A percentile compares a stretch with the other conserved stretches of the same genome.
Conservation (phyloP, 2,329 filamentous ascomycete species). For the Aspergillus sp. region DNA sequence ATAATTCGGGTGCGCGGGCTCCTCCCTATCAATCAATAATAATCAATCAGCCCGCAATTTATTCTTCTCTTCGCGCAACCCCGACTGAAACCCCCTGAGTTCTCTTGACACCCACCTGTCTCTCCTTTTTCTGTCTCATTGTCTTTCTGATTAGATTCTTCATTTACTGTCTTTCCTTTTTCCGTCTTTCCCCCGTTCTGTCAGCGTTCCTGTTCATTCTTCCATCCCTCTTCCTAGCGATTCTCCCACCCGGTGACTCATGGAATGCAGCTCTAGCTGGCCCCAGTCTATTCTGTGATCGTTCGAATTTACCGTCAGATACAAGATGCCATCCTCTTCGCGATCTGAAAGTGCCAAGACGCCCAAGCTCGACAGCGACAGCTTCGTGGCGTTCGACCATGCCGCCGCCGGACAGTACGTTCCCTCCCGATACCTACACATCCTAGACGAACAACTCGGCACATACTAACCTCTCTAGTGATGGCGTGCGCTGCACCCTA, state of each 20-base stretch:
- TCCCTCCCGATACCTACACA: not conserved
- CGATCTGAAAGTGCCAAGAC: conserved; percentile 32
- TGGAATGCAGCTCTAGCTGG: not conserved
- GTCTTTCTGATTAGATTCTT: too few species aligned
- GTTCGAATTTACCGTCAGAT: not conserved
- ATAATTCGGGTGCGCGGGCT: too few species aligned
- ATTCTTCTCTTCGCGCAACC: too few species aligned
- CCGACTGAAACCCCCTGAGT: too few species aligned
- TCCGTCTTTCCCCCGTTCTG: too few species aligned
- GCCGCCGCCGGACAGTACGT: conserved; percentile 48
- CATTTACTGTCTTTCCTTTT: too few species aligned
- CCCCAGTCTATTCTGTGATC: not conserved
- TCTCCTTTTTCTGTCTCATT: too few species aligned
- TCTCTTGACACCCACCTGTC: too few species aligned
- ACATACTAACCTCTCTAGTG: conserved; percentile 52
- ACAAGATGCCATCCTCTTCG: conserved; percentile 32
- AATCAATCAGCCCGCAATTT: too few species aligned
- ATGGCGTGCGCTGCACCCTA: conserved; percentile 81
- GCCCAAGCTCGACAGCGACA: conserved; percentile 35
- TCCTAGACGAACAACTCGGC: not conserved
- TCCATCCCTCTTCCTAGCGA: not conserved
- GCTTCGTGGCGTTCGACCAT: conserved; percentile 45
- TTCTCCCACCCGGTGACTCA: not conserved
- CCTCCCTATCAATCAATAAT: too few species aligned
- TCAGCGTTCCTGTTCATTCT: not conserved